Base-by-base conservation (phyloP, 208 protist species). In the Trichomonas vaginalis region DNA sequence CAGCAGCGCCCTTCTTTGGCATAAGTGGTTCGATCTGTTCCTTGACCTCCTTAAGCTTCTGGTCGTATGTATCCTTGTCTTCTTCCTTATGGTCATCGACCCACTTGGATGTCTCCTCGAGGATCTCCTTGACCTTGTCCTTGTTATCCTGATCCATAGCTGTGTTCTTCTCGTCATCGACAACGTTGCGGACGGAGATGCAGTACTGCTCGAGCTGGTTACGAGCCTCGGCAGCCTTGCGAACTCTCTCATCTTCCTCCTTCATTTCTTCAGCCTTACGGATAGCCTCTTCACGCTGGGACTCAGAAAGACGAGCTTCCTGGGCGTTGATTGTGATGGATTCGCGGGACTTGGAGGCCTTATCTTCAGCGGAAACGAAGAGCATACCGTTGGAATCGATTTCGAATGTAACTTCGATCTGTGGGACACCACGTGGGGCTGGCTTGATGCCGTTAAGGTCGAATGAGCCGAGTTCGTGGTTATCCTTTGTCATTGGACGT, bases 321-420 rank as follows among this genome's bases (percentile, higher is more conserved):
- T 95, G 47, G 21, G 47, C 47, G 49, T 95, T 61, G 47, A 92
- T 92, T 92, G 86, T 92, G 86, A 92, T 92, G 12, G 86, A 92
- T 92, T 92, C 86, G 14, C 37, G 45, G n/a, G 88, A 27, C 40
- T 95, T 79, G 21, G 35, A 39, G 21, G 32, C 51, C 96, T 99
- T 98, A 96, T 99, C 99, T 47, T 97, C 98, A 46, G 99, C 99
- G 49, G 97, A 98, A 40, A 99, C 98, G 95, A 98, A 98, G 79
- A 99, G 97, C 92, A 99, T 99, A 96, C 98, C 98, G 96, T 99
- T 98, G 12, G 98, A 98, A 97, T 99, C 99, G 79, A 99, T 97
- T 97, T 99, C 99, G 95, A 99, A 99, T 35, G 98, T 98, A 48
- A 99, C 99, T 96, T 99, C 98, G 98, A 99, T 97, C 95, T 98